Evolutionary conservation across 768 basidiomycete genomes (phyloP).

Genomic region (Infundibulicybe gibba): DNA sequence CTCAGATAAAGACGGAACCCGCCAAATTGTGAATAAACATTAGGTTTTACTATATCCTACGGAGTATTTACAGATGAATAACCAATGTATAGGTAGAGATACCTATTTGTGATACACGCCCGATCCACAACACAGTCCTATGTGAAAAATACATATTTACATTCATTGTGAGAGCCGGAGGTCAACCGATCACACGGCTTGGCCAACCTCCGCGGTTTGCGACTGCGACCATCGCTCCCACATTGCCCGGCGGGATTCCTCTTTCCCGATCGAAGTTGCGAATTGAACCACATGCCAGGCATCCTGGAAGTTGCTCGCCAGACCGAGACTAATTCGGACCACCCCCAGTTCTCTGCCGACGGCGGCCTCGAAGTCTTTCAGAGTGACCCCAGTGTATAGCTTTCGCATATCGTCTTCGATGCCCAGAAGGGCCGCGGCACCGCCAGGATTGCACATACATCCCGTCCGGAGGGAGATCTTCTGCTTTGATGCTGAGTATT

Average conservation of each 20-base stretch:
- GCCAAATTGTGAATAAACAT: too few species aligned
- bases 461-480: slow-evolving; percentile 78
- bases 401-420: slow-evolving; percentile 61
- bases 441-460: slow-evolving; percentile 88
- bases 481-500: slow-evolving; percentile 58
- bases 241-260: slow-evolving; percentile 27
- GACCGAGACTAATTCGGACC: slow-evolving; percentile 73
- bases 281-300: slow-evolving; percentile 57
- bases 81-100: too few species aligned
- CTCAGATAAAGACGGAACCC: too few species aligned
- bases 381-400: slow-evolving; percentile 55
- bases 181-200: slow-evolving; percentile 19
- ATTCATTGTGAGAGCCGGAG: too few species aligned
- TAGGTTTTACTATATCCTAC: too few species aligned
- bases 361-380: slow-evolving; percentile 55
- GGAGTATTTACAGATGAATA: too few species aligned
- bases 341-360: slow-evolving; percentile 73
- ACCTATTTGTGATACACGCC: too few species aligned
- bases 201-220: slow-evolving; percentile 8
- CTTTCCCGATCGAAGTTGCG: slow-evolving; percentile 39
- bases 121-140: too few species aligned
- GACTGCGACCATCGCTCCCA: slow-evolving; percentile 37
- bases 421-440: slow-evolving; percentile 67
- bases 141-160: too few species aligned
- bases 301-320: slow-evolving; percentile 77